phyloP scores from a whole-genome alignment of 176 grass and related monocot species.

The Paspalum vaginatum region DNA sequence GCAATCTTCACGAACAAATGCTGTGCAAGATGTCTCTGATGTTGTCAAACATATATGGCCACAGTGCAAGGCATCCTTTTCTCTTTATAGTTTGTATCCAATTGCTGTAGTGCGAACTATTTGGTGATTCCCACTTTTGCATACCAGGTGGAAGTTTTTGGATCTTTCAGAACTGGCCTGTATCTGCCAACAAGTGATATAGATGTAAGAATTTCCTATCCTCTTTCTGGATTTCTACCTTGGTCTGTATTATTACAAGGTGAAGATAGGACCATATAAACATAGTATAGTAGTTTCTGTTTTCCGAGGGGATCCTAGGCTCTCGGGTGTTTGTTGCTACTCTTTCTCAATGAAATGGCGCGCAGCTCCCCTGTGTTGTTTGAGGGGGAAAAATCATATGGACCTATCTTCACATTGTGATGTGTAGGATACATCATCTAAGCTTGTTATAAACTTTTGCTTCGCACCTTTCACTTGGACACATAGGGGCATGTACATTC shows the following conservation, averaged over 20 bases:
- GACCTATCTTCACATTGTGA: not conserved
- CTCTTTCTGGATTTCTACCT: conserved; percentile 8
- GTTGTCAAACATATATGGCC: conserved; percentile 95
- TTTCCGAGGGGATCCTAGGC: no score
- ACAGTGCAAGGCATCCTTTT: conserved; percentile 61
- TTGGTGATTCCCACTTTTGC: conserved; percentile 43
- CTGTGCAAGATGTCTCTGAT: conserved; percentile 74
- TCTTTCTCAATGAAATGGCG: no score
- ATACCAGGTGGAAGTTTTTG: conserved; percentile 88
- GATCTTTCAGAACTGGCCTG: conserved; percentile 95
- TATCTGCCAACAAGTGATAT: conserved; percentile 96
- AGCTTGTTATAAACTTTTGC: not conserved
- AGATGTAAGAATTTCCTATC: conserved; percentile 60
- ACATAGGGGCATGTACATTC: conserved; percentile 9
- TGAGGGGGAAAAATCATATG: no score
- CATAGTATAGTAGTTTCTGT: no score
- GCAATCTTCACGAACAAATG: conserved; percentile 77
- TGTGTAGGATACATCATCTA: conserved; percentile 2
- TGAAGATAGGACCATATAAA: no score
- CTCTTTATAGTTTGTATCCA: not conserved
- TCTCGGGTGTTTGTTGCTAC: no score
- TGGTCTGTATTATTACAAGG: not conserved
- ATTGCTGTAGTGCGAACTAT: not conserved
- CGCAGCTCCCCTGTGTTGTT: no score
- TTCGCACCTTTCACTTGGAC: conserved; percentile 18